Evolutionary conservation across 73 alveolate genomes (phyloP), one percentile per base, ranked within the genome.

Genomic region (Urostyla sp.): DNA sequence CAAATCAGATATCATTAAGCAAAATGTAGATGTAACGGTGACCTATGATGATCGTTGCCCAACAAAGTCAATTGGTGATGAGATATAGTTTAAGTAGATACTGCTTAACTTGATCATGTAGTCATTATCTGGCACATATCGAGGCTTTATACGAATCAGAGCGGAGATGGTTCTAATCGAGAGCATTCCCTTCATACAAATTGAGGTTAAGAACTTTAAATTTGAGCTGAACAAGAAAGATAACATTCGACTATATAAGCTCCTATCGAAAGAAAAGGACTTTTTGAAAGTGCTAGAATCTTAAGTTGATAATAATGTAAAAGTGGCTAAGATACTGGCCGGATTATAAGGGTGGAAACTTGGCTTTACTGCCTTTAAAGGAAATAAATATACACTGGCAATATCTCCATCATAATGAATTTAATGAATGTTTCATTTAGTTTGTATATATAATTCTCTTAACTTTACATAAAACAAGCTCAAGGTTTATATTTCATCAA

Each of bases 171-270:
- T 24, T 5, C 21, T 16, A 4, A 8, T 3, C 18, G 48, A 36
- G 6, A n/a, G 13, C 20, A 7, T n/a, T 27, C 66, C 60, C 15
- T 28, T 8, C 11, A 31, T 66, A 6, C 23, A 20, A 28, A 48
- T 66, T 66, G 80, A 66, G 38, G 44, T 66, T 43, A 63, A 66
- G 20, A 66, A 66, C 28, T 44, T 11, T 8, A 66, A 66, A 44
- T 11, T 11, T 45, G 67, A 15, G 10, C 34, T 69, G 48, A 15
- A 66, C 48, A 69, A 69, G 53, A 66, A 66, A 28, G 80, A 20
- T 11, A 16, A 37, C 6, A 66, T 11, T 37, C 37, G 43, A 26
- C 37, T 66, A 2, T 20, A 7, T 18, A 66, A 44, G 46, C 5
- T 43, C 24, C n/a, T 45, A n/a, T n/a, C n/a, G 37, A 4, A 7